These are phyloP conservation scores for Echeveria elegans DNA, from an alignment of 164 flowering plant genomes.

Conservation along the genomic window DNA sequence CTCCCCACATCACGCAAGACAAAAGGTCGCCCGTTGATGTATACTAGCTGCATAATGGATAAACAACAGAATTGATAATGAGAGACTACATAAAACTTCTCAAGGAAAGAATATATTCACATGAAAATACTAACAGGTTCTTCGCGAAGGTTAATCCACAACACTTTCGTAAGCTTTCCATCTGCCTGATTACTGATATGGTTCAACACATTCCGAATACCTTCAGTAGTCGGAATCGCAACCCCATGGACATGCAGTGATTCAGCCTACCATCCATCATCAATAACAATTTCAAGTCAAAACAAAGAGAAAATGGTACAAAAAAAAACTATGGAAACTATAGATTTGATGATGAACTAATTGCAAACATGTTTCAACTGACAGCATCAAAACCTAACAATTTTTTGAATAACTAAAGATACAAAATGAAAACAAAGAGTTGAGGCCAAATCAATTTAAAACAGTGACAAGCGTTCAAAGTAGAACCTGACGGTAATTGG, in stretches of 20 bases:
- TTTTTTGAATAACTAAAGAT: background rate
- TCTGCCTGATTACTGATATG: constrained; percentile 65
- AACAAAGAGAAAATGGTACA: background rate
- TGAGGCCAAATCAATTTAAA: background rate
- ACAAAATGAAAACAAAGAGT: background rate
- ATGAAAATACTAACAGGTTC: constrained; percentile 70
- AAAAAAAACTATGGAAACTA: background rate
- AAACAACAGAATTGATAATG: background rate
- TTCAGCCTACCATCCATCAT: constrained; percentile 40
- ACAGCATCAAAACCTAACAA: background rate
- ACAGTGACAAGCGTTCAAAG: background rate
- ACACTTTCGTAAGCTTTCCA: constrained; percentile 48
- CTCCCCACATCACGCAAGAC: constrained; percentile 92
- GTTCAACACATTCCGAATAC: constrained; percentile 75
- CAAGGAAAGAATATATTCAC: background rate
- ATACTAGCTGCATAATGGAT: constrained; percentile 48
- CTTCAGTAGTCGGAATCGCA: constrained; percentile 79
- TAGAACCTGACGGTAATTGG: constrained; percentile 80
- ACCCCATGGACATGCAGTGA: constrained; percentile 85
- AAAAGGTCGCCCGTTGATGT: constrained; percentile 95
- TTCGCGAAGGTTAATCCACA: constrained; percentile 89
- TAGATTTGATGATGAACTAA: background rate
- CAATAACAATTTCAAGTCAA: background rate
- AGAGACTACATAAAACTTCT: background rate
- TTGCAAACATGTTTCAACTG: background rate